Evolutionary conservation across 495 filamentous ascomycete species (phyloP), one percentile per base, ranked within the genome.

Genomic region (Entonaema liquescens): DNA sequence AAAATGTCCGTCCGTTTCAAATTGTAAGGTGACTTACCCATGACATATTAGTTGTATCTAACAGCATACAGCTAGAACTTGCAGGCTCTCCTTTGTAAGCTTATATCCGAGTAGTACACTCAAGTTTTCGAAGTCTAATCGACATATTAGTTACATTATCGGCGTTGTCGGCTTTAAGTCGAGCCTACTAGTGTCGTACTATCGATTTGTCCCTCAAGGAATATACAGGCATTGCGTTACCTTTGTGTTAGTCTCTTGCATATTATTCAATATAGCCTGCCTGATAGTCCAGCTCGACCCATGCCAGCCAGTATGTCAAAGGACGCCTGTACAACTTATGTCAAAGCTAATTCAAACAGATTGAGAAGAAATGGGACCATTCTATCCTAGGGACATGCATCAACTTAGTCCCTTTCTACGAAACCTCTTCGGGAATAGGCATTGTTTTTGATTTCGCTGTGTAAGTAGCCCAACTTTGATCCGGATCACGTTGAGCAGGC

Each of bases 121-220:
- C 2, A 5, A 17, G 21, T 55, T 19, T 31, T 4, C 26, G 28
- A 33, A 2, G 0, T 15, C 53, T 55, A 55, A 55, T 49, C 23
- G 35, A 15, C 9, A 40, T 13, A 40, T 21, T 50, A 82, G 79
- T 40, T 84, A 84, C 55, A 79, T 82, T 55, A 61, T 74, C 6
- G 78, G 79, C 38, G 79, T 87, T 17, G 77, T 87, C 26, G 82
- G 82, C 4, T 88, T 87, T 76, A 88, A 88, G 61, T 72, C 85
- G 17, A 81, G 82, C 36, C 71, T 87, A 13, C 72, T 87, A 13
- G 62, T 80, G 17, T 84, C 82, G 4, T 87, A 87, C 62, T 72
- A 84, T 5, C 83, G 85, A 29, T 84, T 87, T 58, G 78, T 82
- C 0, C 82, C 84, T 6, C 74, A 80, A 28, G 76, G 78, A 17